Percentiles rank a stretch among this genome's conserved stretches.
Evolutionary conservation across 805 yeast genomes (phyloP).

Genomic region (Candida khao-thaluensis): DNA sequence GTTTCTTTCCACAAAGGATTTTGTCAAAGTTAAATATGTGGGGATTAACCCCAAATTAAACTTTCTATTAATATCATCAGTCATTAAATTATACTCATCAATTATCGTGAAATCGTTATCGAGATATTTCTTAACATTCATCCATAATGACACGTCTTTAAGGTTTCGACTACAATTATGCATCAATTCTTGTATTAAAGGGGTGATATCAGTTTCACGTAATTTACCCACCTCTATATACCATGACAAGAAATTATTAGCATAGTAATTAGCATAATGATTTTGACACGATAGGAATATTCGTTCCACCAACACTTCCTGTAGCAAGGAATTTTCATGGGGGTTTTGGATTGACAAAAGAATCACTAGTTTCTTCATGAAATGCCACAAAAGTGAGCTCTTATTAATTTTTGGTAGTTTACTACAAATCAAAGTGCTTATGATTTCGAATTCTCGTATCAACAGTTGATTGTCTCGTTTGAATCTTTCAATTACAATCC

Average conservation of each 20-base stretch:
- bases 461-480: conserved; percentile 13
- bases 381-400: conserved; percentile 38
- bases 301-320: conserved; percentile 11
- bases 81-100: conserved; percentile 12
- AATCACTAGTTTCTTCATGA: conserved; percentile 25
- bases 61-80: conserved; percentile 9
- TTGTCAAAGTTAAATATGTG: neutral
- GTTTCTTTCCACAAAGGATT: neutral
- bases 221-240: conserved; percentile 16
- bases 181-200: conserved; percentile 8
- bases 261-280: conserved; percentile 43
- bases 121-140: conserved; percentile 11
- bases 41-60: neutral
- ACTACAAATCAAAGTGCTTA: conserved; percentile 31
- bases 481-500: conserved; percentile 16
- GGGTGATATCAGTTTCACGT: neutral
- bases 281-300: conserved; percentile 28
- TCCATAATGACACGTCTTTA: conserved; percentile 27
- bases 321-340: neutral
- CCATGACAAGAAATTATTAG: conserved; percentile 34
- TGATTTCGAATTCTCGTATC: conserved; percentile 26
- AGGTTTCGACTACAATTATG: conserved; percentile 16
- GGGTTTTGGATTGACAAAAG: conserved; percentile 1
- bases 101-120: conserved; percentile 2
- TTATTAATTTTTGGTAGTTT: conserved; percentile 35